phyloP scores from a whole-genome alignment of 2,329 filamentous ascomycete species.

The Drechslerella dactyloides region DNA sequence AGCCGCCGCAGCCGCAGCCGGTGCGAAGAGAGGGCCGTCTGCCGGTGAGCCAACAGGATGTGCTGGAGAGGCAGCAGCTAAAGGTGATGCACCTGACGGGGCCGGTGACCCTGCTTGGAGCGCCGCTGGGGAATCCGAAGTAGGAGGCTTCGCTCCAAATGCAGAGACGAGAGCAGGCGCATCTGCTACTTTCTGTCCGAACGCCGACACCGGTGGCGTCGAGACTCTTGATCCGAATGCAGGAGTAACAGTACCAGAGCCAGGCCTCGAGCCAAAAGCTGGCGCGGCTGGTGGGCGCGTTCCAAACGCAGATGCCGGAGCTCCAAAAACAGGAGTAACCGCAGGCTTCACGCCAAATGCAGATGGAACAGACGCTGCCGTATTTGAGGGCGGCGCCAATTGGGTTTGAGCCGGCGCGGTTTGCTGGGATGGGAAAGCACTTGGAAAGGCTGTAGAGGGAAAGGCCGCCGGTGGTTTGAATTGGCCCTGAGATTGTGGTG shows the following conservation, averaged over 20 bases:
- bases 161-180: constrained; percentile 9
- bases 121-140: not conserved
- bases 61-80: constrained; percentile 20
- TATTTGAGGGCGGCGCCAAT: not conserved
- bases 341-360: constrained; percentile 23
- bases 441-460: constrained; percentile 22
- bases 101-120: constrained; percentile 8
- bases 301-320: constrained; percentile 34
- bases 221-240: constrained; percentile 26
- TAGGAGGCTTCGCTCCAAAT: constrained; percentile 21
- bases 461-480: constrained; percentile 13
- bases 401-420: constrained; percentile 7
- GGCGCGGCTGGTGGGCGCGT: constrained; percentile 8
- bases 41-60: constrained; percentile 7
- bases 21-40: constrained; percentile 9
- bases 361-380: constrained; percentile 18
- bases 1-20: not conserved
- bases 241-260: not conserved
- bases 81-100: constrained; percentile 12
- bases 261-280: constrained; percentile 21
- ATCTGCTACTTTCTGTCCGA: constrained; percentile 29
- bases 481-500: constrained; percentile 7
- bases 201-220: constrained; percentile 17
- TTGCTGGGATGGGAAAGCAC: constrained; percentile 21
- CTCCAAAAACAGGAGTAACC: constrained; percentile 26